Base-by-base conservation (phyloP, 495 filamentous ascomycete species). In the Penicillium roqueforti region DNA sequence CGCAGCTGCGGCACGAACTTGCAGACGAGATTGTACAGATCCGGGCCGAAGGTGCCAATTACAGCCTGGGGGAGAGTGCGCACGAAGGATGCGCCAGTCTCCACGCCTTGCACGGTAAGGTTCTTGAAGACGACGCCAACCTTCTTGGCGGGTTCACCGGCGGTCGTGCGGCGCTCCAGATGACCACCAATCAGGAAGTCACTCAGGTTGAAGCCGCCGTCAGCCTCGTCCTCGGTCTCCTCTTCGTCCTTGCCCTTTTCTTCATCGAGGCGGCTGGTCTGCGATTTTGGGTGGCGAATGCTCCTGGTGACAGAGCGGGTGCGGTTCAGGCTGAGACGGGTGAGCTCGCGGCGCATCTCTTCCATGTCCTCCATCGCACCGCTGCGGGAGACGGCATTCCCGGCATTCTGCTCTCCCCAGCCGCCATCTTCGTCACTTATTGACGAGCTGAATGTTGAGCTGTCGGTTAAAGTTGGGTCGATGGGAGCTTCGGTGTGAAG, bases 61-160 rank as follows among this genome's bases (percentile, higher is more conserved):
- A 95, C 79, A 5, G 89, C 89, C 59, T 89, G 79, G 3, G 88
- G 89, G 0, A 95, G 73, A 0, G 88, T 90, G 16, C 83, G 81
- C 16, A 88, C 87, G 55, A 88, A 87, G 1, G 79, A 81, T 0
- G 86, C 76, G 2, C 82, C 83, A 8, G 82, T 82, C 49, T 83
- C 80, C 8, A 86, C 72, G 36, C 88, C 89, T 67, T 87, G 84
- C 32, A 92, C 89, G 0, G 81, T 88, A 32, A 92, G 74, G 62
- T 88, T 77, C 72, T 87, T 88, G 71, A 89, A 96, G 1, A 91
- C 77, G 1, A 96, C 87, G 3, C 91, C 91, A 19, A 95, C 81
- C 60, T 87, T 89, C 74, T 95, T 95, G 36, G 85, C 81, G 0
- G 88, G 89, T 26, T 79, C 80, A 6, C 82, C 83, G 37, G 66